Evolutionary conservation across 1,284 basidiomycete genomes (phyloP), one percentile per base, ranked within the genome.

Genomic region (Cystobasidium sp.): DNA sequence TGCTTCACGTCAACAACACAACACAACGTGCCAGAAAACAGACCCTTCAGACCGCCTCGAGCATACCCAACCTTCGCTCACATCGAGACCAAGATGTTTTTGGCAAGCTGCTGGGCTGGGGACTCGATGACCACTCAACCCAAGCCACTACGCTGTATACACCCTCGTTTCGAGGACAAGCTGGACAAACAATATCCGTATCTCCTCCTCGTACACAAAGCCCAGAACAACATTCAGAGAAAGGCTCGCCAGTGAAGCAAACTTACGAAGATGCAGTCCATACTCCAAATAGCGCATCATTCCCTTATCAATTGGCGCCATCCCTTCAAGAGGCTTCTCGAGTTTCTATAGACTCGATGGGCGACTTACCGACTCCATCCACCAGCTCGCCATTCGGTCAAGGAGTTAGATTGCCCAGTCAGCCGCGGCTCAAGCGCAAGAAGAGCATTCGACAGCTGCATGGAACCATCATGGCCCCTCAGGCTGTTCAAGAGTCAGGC

Each of bases 61-160:
- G 68, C 52, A 70, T 64, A 53, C 75, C 43, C 59, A 43, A 49
- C 47, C 44, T 39, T 18, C 68, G 58, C 31, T 20, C 51, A n/a
- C 51, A 58, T 49, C 43, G 41, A 5, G 75, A 79, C 12, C 76
- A 75, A 0, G 80, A 81, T 64, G 77, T 81, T 1, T 75, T 81
- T 7, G 79, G 80, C 0, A 69, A 77, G 24, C 76, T 81, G 1
- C 55, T 81, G 0, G 80, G 80, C 1, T 80, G 80, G 80, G 74
- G 75, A 5, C 31, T 31, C 31, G 31, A 31, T 31, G 31, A 31
- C 1, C 39, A 59, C 5, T 41, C 37, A 31, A 53, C 6, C n/a
- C 46, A 12, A 49, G n/a, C 46, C 46, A 49, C 46, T 14, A 49
- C 46, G n/a, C 46, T 14, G 31, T 31, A 31, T 31, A 31, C 31